phyloP scores from a whole-genome alignment of 2,329 filamentous ascomycete species.

The Emmonsia crescens region DNA sequence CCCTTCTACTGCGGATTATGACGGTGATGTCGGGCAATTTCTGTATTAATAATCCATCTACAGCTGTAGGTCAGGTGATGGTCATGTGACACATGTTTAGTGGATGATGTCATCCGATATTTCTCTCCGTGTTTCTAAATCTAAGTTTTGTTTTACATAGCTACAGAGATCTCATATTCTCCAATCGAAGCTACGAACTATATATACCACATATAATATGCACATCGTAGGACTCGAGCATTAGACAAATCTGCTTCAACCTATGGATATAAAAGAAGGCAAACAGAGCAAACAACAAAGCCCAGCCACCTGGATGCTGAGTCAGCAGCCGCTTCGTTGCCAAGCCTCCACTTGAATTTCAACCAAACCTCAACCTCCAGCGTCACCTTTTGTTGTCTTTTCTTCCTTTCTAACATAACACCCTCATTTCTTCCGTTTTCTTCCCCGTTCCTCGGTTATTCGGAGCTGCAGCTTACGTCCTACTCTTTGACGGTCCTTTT shows the following conservation, averaged over 20 bases:
- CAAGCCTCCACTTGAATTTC: background rate
- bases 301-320: constrained; percentile 4
- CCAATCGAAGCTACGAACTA: no score
- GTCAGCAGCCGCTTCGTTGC: constrained; percentile 6
- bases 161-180: no score
- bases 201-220: no score
- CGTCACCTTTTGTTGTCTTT: constrained; percentile 15
- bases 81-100: background rate
- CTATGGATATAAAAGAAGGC: background rate
- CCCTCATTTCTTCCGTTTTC: constrained; percentile 13
- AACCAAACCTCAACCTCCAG: constrained; percentile 12
- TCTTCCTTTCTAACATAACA: constrained; percentile 12
- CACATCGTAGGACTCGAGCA: background rate
- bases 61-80: background rate
- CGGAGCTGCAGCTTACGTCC: constrained; percentile 11
- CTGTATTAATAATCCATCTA: no score
- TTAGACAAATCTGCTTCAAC: background rate
- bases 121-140: background rate
- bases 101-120: background rate
- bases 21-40: no score
- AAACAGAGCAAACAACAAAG: constrained; percentile 7
- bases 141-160: background rate
- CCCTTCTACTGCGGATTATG: no score
- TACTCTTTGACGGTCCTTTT: constrained; percentile 18
- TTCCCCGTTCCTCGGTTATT: constrained; percentile 10